These are phyloP conservation scores for Streptanthus diversifolius DNA, from an alignment of 345 rosid species.

Conservation along the genomic window DNA sequence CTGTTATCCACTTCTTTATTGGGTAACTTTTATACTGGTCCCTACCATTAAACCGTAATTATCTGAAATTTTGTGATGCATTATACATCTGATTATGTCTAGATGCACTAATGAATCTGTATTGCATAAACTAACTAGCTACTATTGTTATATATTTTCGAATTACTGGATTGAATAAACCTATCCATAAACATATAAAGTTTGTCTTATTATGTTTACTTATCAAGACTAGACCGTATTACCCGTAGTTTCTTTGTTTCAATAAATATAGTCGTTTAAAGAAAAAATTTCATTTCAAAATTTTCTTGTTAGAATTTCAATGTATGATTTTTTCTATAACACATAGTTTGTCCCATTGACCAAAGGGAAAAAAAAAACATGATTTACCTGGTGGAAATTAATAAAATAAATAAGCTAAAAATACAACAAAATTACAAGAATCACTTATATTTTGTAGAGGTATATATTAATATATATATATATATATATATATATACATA, in stretches of 20 bases:
- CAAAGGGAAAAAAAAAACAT: neutral
- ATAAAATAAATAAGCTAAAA: neutral
- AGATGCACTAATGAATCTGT: neutral
- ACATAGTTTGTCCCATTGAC: neutral
- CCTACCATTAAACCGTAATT: neutral
- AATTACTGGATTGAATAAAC: neutral
- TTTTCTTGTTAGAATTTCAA: neutral
- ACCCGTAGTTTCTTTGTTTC: neutral
- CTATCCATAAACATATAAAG: neutral
- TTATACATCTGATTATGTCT: neutral
- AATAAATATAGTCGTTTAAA: neutral
- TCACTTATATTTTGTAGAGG: neutral
- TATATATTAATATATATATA: neutral
- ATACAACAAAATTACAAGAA: neutral
- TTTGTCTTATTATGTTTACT: neutral
- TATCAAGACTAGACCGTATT: neutral
- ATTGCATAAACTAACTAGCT: neutral
- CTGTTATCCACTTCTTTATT: neutral
- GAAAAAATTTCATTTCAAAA: neutral
- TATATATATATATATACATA: neutral
- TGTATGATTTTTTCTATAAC: neutral
- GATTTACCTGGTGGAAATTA: neutral
- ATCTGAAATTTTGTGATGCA: neutral
- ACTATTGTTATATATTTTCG: neutral
- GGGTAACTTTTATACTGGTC: neutral